Percentiles rank a stretch among this genome's conserved stretches.
Conservation (phyloP, 2,329 filamentous ascomycete species). For the Colletotrichum phormii region DNA sequence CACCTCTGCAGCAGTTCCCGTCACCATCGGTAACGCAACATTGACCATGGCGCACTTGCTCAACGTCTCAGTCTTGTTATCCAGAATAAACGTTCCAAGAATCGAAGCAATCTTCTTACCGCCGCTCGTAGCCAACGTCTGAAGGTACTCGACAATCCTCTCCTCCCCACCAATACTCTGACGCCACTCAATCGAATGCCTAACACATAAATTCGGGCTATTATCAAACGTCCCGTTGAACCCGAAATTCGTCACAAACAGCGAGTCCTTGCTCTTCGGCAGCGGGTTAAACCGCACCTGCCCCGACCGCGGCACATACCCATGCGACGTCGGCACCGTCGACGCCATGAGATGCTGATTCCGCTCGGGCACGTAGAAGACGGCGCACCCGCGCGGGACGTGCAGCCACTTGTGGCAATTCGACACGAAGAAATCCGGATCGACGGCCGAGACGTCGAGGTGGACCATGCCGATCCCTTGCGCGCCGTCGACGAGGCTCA, state of each 20-base stretch:
- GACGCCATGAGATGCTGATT: constrained; percentile 82
- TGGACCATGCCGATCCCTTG: constrained; percentile 85
- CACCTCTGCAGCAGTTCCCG: constrained; percentile 41
- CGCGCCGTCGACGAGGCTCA: constrained; percentile 85
- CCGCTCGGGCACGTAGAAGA: constrained; percentile 81
- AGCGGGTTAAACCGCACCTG: constrained; percentile 52
- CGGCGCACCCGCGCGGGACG: constrained; percentile 81
- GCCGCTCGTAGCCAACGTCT: constrained; percentile 71
- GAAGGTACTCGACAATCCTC: constrained; percentile 72
- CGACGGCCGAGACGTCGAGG: constrained; percentile 72
- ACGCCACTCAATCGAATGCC: constrained; percentile 79
- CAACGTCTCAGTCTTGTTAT: constrained; percentile 72
- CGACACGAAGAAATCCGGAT: constrained; percentile 87
- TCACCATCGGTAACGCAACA: constrained; percentile 75
- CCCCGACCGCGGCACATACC: constrained; percentile 67
- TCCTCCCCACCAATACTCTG: constrained; percentile 78
- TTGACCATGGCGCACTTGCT: constrained; percentile 79
- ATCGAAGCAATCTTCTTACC: constrained; percentile 69
- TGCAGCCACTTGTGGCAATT: constrained; percentile 96
- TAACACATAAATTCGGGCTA: constrained; percentile 77
- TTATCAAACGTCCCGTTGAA: constrained; percentile 83
- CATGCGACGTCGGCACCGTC: constrained; percentile 83
- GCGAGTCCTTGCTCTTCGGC: constrained; percentile 59
- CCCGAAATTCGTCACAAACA: constrained; percentile 78
- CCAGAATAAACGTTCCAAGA: constrained; percentile 78